Evolutionary conservation across 2,329 filamentous ascomycete genomes (phyloP), one percentile per base, ranked within the genome.

Genomic region (Canariomyces notabilis): DNA sequence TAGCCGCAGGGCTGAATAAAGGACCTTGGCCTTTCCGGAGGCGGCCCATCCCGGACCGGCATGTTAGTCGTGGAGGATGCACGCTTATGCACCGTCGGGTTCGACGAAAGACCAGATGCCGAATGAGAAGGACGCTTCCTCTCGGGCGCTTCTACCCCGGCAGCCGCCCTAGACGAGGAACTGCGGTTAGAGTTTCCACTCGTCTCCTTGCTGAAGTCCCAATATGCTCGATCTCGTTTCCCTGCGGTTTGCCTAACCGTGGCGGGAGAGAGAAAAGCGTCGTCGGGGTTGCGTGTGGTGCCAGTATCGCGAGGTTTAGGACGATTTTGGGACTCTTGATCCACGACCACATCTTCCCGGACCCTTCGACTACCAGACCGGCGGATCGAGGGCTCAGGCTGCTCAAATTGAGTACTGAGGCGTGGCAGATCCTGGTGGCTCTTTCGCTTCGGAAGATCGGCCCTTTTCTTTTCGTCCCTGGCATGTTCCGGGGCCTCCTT

Each of bases 141-240:
- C 11, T 54, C 57, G 6, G 53, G 45, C 21, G 51, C 44, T 31
- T 47, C 47, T 4, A 42, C 39, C 18, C 40, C 46, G 19, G 41
- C 36, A n/a, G 54, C 53, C 26, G 44, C 42, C 37, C 48, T 49
- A 9, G 43, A 36, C 2, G 56, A 50, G 6, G 47, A 38, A 22
- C 51, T 56, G 14, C 51, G 55, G 9, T 37, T 29, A 8, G 47
- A 26, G 5, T 46, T 41, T 14, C 42, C 33, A 7, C 42, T 42
- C 7, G 44, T 35, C 18, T 51, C 54, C 1, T 56, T 20, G 16
- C 52, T 57, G 38, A 56, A 57, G 22, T 67, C 60, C 48, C 67
- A 65, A 42, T 74, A 73, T 0, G 61, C 56, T 42, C 70, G 67
- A 32, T 76, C 72, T 2, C 73, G 67, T 4, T 70, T 66, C 3